Percentiles rank a stretch among this genome's conserved stretches.
phyloP scores from a whole-genome alignment of 176 grass and related monocot species.

The Areca catechu region DNA sequence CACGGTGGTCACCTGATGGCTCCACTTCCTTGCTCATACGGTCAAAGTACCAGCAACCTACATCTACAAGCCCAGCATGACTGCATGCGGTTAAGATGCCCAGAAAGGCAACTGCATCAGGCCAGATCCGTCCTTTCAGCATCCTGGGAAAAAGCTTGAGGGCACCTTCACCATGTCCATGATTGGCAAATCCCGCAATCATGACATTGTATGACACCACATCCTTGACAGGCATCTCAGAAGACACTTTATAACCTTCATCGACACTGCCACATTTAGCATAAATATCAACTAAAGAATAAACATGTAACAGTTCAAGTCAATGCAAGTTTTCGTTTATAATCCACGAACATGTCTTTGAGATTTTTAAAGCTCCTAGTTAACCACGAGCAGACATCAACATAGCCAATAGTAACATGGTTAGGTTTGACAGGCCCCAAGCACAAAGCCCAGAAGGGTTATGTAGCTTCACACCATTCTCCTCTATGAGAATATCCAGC shows the following conservation, averaged over 20 bases:
- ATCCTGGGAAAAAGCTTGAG: constrained; percentile 36
- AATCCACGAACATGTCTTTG: constrained; percentile 49
- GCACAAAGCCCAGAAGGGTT: constrained; percentile 40
- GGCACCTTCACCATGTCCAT: constrained; percentile 39
- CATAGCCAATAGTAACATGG: constrained; percentile 29
- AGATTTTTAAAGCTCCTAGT: constrained; percentile 39
- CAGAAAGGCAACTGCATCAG: constrained; percentile 43
- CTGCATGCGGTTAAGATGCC: constrained; percentile 43
- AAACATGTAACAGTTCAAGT: constrained; percentile 41
- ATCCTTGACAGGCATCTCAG: constrained; percentile 32
- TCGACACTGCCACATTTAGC: constrained; percentile 40
- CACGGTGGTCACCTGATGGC: constrained; percentile 41
- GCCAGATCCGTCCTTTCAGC: constrained; percentile 25
- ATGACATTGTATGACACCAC: constrained; percentile 61
- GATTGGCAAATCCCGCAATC: constrained; percentile 33
- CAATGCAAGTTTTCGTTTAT: constrained; percentile 23
- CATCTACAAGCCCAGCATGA: constrained; percentile 40
- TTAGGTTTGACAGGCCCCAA: constrained; percentile 22
- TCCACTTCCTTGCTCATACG: constrained; percentile 31
- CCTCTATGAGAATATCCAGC: constrained; percentile 26
- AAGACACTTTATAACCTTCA: constrained; percentile 34
- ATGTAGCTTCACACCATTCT: constrained; percentile 20
- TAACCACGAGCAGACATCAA: constrained; percentile 50
- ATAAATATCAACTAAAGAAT: constrained; percentile 47
- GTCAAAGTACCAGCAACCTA: constrained; percentile 35